Conservation (phyloP, 2,329 filamentous ascomycete genomes). For the Fusarium coicis region DNA sequence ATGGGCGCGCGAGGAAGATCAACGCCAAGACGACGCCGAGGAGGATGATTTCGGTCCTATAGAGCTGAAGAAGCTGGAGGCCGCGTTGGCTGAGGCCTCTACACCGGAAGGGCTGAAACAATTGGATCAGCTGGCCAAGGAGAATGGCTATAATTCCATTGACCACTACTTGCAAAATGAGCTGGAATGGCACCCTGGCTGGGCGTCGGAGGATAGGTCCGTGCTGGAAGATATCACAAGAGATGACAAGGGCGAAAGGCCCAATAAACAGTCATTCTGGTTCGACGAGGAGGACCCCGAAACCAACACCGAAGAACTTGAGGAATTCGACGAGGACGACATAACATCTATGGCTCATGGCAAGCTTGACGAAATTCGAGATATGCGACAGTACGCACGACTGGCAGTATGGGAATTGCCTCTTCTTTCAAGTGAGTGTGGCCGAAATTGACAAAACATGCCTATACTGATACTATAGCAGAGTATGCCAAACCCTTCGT, state of each 20-base stretch:
- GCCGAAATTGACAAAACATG: neutral
- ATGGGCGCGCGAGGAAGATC: slow-evolving; percentile 40
- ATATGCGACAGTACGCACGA: slow-evolving; percentile 88
- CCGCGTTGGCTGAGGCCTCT: slow-evolving; percentile 44
- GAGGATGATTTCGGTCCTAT: slow-evolving; percentile 43
- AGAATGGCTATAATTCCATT: slow-evolving; percentile 48
- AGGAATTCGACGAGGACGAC: slow-evolving; percentile 82
- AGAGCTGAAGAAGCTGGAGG: slow-evolving; percentile 47
- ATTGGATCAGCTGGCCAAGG: slow-evolving; percentile 51
- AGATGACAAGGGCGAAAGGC: slow-evolving; percentile 47
- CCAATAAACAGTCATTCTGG: slow-evolving; percentile 58
- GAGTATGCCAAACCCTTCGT: slow-evolving; percentile 86
- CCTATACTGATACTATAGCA: slow-evolving; percentile 51
- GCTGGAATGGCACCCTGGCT: slow-evolving; percentile 45
- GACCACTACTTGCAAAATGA: slow-evolving; percentile 47
- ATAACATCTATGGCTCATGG: slow-evolving; percentile 85
- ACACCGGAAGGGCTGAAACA: slow-evolving; percentile 49
- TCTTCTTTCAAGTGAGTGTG: slow-evolving; percentile 79
- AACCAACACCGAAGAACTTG: slow-evolving; percentile 61
- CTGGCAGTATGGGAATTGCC: slow-evolving; percentile 97
- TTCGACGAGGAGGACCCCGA: slow-evolving; percentile 62
- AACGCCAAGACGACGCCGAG: slow-evolving; percentile 35
- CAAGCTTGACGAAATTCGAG: slow-evolving; percentile 88
- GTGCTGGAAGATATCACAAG: slow-evolving; percentile 47
- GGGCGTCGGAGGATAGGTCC: slow-evolving; percentile 46